Base-by-base conservation (phyloP, 2,329 filamentous ascomycete genomes). In the Cadophora malorum region DNA sequence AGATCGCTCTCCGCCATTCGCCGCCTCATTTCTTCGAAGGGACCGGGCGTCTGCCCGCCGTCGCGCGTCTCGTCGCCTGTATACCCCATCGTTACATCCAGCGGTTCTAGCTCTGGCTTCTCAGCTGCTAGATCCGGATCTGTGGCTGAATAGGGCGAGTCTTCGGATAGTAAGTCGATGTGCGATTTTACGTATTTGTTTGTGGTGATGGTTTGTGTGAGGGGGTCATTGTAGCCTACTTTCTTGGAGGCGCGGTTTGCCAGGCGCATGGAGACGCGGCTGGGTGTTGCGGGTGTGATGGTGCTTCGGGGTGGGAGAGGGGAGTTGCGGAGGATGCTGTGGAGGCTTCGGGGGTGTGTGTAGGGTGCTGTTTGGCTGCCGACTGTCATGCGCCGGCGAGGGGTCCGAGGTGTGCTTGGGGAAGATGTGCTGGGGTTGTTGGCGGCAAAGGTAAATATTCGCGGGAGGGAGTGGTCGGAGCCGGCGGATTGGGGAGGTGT, bases 291-390 rank as follows among this genome's bases (percentile, higher is more conserved):
- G 1, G 86, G 85, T 9, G 84, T 83, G 38, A 80, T 79, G 2
- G 84, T 81, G 23, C 79, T 84, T 3, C 80, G 78, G 0, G 86
- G 84, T 23, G 87, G 86, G 7, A 90, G 80, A 21, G 88, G 88
- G 4, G 88, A 90, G 80, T 90, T 90, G 64, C 88, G 85, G 25
- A 90, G 82, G 73, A 90, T 90, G 77, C 87, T 89, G 76, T 86
- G 88, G 10, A 90, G 83, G 52, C 82, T 80, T 66, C 83, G 83
- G 41, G 88, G 85, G 70, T 87, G 87, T 1, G 81, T 85, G 73
- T 90, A 90, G 1, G 88, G 88, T 3, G 83, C 73, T 9, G 64
- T 59, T 64, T 72, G 72, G 50, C 58, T 70, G 41, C 72, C 71
- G 41, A 80, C 76, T 9, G 79, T 81, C 6, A 79, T 77, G 52